Evolutionary conservation across 257 asterid species (phyloP).

Genomic region (Thymus quinquecostatus): DNA sequence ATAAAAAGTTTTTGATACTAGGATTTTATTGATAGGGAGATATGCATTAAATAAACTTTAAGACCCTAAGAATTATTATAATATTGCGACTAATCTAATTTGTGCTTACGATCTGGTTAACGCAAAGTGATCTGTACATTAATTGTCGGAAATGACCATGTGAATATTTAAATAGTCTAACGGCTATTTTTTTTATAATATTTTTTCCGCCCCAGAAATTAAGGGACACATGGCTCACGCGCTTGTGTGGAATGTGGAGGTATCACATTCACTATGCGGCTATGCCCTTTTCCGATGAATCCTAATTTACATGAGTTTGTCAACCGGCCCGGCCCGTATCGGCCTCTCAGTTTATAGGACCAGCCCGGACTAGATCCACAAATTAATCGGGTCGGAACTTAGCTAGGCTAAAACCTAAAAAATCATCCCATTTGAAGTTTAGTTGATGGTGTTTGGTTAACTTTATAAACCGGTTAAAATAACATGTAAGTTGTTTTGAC

Average conservation of each 20-base stretch:
- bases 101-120: not conserved
- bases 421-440: no score
- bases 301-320: no score
- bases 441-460: no score
- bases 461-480: no score
- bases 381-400: no score
- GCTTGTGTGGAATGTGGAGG: not conserved
- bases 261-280: not conserved
- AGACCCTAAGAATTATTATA: not conserved
- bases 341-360: no score
- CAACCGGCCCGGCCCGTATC: no score
- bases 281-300: no score
- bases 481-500: no score
- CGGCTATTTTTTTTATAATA: slow-evolving; percentile 37
- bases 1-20: not conserved
- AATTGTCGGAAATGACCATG: slow-evolving; percentile 25
- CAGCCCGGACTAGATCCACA: no score
- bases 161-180: slow-evolving; percentile 26
- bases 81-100: slow-evolving; percentile 17
- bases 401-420: no score
- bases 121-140: slow-evolving; percentile 15
- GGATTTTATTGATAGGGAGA: not conserved
- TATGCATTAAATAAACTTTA: not conserved
- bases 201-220: not conserved
- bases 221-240: slow-evolving; percentile 17